phyloP scores from a whole-genome alignment of 129 eudicot species.

The Calendula officinalis region DNA sequence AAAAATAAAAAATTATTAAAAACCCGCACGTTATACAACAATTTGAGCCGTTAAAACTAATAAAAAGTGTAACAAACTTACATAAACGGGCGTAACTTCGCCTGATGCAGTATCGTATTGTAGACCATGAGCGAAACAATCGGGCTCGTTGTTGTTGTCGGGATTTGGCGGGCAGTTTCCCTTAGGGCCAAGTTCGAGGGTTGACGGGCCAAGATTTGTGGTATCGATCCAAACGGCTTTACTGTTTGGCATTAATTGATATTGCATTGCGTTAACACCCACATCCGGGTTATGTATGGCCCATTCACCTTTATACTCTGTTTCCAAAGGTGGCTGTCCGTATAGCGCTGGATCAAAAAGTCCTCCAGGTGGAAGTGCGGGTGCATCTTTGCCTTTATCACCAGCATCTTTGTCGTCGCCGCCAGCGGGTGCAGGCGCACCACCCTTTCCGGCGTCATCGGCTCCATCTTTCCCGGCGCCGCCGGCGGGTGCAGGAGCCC shows the following conservation, averaged over 20 bases:
- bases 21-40: not conserved
- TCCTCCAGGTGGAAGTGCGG: no score
- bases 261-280: conserved; percentile 73
- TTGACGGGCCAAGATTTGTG: conserved; percentile 52
- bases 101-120: conserved; percentile 46
- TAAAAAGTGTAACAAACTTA: conserved; percentile 4
- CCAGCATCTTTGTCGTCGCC: no score
- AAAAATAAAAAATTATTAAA: no score
- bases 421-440: not conserved
- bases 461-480: not conserved
- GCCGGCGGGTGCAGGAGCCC: no score
- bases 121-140: conserved; percentile 68
- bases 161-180: conserved; percentile 36
- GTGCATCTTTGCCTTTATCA: no score
- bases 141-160: conserved; percentile 24
- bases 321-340: conserved; percentile 18
- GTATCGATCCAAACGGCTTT: conserved; percentile 64
- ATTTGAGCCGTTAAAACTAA: not conserved
- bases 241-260: conserved; percentile 59
- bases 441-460: not conserved
- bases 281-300: conserved; percentile 29
- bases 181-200: conserved; percentile 23
- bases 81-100: conserved; percentile 38
- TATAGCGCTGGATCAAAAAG: conserved; percentile 6
- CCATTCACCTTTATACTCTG: conserved; percentile 36